Evolutionary conservation across 2,329 filamentous ascomycete species (phyloP).

Genomic region (Cladosporium oxysporum): DNA sequence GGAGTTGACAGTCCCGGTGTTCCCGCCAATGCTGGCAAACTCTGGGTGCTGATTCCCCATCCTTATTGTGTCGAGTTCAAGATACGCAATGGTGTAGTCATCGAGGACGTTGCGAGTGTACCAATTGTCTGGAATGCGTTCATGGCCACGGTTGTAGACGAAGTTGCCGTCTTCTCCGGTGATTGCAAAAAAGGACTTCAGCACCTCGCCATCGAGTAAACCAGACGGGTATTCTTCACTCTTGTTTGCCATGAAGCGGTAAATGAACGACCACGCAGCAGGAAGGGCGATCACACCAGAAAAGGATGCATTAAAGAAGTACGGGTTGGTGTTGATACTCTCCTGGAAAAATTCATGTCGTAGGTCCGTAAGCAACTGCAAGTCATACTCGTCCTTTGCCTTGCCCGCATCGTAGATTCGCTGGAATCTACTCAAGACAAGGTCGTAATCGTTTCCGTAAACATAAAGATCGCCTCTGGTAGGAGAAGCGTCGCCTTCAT

Average conservation of each 20-base stretch:
- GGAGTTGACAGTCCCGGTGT: constrained; percentile 37
- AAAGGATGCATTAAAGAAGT: constrained; percentile 37
- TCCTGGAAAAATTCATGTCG: constrained; percentile 21
- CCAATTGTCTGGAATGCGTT: constrained; percentile 36
- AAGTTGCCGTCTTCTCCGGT: constrained; percentile 29
- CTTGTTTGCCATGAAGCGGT: constrained; percentile 36
- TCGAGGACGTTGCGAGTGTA: constrained; percentile 30
- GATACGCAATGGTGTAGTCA: constrained; percentile 38
- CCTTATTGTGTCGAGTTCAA: constrained; percentile 28
- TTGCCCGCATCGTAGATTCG: constrained; percentile 31
- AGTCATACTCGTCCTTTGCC: constrained; percentile 26
- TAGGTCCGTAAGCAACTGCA: constrained; percentile 17
- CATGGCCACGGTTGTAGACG: constrained; percentile 28
- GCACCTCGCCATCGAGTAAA: constrained; percentile 25
- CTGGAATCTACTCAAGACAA: constrained; percentile 32
- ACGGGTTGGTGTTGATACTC: constrained; percentile 33
- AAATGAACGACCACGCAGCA: constrained; percentile 34
- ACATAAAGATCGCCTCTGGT: constrained; percentile 38
- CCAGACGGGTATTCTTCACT: constrained; percentile 28
- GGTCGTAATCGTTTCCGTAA: constrained; percentile 32
- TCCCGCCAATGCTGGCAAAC: constrained; percentile 39
- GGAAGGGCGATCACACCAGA: constrained; percentile 27
- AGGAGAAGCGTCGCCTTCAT: constrained; percentile 40
- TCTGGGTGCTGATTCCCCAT: constrained; percentile 34
- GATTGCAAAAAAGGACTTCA: constrained; percentile 31